Evolutionary conservation across 768 basidiomycete species (phyloP).

Genomic region (Xerocomus potaroensis): DNA sequence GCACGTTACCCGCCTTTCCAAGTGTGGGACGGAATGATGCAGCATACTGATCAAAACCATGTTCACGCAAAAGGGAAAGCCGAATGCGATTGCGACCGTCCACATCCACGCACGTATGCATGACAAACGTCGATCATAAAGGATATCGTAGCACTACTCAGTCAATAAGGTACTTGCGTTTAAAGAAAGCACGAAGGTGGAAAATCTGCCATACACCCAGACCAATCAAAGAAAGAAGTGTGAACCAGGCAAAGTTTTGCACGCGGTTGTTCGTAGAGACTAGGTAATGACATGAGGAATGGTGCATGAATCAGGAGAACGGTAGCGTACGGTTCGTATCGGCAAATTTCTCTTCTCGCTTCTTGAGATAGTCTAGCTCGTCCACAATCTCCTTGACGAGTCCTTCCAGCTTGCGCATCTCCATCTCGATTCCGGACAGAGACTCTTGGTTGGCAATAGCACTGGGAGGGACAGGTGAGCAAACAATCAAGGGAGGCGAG

Average conservation of each 20-base stretch:
- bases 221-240: constrained; percentile 68
- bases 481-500: background rate
- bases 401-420: constrained; percentile 97
- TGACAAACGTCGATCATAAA: constrained; percentile 3
- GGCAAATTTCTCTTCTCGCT: constrained; percentile 84
- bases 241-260: constrained; percentile 90
- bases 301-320: background rate
- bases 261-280: constrained; percentile 91
- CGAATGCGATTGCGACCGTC: background rate
- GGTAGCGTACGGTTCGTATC: constrained; percentile 77
- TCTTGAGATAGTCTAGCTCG: constrained; percentile 88
- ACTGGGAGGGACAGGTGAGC: constrained; percentile 37
- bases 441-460: constrained; percentile 99
- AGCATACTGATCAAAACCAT: no score
- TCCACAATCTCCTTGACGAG: constrained; percentile 92
- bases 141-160: constrained; percentile 30
- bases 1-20: no score
- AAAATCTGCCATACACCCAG: constrained; percentile 94
- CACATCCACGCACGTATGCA: background rate
- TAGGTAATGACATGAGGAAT: constrained; percentile 27
- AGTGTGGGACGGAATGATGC: background rate
- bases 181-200: constrained; percentile 93
- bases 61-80: background rate
- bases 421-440: constrained; percentile 90
- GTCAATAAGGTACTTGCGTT: constrained; percentile 91